Conservation (phyloP, 2,329 filamentous ascomycete genomes). For the Exophiala sp. region DNA sequence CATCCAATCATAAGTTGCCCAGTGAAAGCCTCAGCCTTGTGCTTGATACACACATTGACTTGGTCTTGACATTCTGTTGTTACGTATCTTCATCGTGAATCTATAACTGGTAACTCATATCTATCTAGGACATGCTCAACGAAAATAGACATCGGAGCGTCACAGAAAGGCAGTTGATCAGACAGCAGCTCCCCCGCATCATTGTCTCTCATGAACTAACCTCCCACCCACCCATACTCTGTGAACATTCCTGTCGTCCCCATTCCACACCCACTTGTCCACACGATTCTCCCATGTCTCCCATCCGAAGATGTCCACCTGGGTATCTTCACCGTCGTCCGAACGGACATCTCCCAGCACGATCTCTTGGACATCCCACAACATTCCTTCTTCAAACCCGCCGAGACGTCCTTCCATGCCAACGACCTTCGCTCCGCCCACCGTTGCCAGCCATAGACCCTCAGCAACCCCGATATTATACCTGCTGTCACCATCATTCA, state of each 20-base stretch:
- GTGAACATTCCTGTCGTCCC: constrained; percentile 84
- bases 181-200: not conserved
- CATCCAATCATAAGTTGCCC: too few species aligned
- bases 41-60: not conserved
- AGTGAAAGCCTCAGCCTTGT: not conserved
- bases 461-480: constrained; percentile 60
- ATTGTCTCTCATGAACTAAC: constrained; percentile 60
- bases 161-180: too few species aligned
- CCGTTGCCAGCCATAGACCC: constrained; percentile 75
- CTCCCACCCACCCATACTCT: constrained; percentile 84
- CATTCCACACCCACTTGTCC: constrained; percentile 91
- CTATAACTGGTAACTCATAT: too few species aligned
- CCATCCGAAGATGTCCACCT: constrained; percentile 85
- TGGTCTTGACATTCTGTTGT: too few species aligned
- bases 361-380: constrained; percentile 86
- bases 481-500: constrained; percentile 28
- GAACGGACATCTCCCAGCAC: constrained; percentile 27
- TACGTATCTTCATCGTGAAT: too few species aligned
- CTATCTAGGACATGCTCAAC: too few species aligned
- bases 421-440: constrained; percentile 78
- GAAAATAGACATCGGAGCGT: too few species aligned
- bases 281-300: constrained; percentile 81
- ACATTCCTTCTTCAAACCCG: constrained; percentile 76
- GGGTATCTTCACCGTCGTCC: constrained; percentile 44
- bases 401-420: constrained; percentile 68